Evolutionary conservation across 345 rosid genomes (phyloP), one percentile per base, ranked within the genome.

Genomic region (Aquilaria malaccensis): DNA sequence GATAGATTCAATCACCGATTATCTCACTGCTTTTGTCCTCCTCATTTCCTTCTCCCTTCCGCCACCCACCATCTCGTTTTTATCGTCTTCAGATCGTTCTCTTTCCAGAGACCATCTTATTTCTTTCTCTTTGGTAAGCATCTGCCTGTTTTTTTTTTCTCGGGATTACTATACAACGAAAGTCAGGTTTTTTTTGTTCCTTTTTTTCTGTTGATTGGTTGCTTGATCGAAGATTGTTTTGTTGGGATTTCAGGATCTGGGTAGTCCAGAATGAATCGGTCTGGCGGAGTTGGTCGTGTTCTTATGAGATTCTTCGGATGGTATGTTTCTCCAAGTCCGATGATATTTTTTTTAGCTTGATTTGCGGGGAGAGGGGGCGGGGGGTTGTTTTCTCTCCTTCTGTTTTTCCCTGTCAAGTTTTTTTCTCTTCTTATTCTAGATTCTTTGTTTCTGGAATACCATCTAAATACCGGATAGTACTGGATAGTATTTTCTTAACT

Each of bases 1-100:
- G 31, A 31, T 37, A 53, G 37, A 45, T 52, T 58, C 72, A 49
- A 62, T 45, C 65, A 45, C 65, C 61, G 65, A 54, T 58, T 57
- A 58, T 31, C 50, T 50, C 60, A 49, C 62, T 46, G 50, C 61
- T 33, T 56, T 56, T 61, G n/a, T 22, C 45, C 33, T 51, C 31
- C 55, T 58, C 55, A 58, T 65, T 58, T 50, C 33, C 48, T 45
- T 43, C 45, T 60, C 69, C 43, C 33, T 37, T 37, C 7, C 7
- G 43, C 51, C 56, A 55, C 61, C 22, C 22, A 22, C 22, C 22
- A 58, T 31, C 50, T 50, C 60, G 50, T 56, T 33, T 56, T 56
- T 61, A 13, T 22, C 45, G 14, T 51, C 31, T 50, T 58, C 55
- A 58, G 61, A 55, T 50, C 33, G 37, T 45, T 43, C 45, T 60